Evolutionary conservation across 345 rosid genomes (phyloP).

Genomic region (Hibiscus tridactylites): DNA sequence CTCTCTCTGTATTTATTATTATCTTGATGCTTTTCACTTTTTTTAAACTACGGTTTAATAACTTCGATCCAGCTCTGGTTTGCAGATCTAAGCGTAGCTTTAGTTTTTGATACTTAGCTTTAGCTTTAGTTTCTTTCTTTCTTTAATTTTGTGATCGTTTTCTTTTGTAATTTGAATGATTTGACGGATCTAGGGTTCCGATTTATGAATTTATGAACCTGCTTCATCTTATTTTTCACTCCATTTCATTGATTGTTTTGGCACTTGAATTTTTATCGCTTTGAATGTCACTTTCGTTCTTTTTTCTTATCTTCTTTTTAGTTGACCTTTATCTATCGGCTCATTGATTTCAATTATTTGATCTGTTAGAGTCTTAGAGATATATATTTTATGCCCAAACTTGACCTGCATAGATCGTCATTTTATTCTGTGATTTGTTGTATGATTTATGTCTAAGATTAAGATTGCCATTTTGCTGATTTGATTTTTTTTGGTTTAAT

Average conservation of each 20-base stretch:
- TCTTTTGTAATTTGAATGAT: neutral
- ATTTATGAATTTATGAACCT: neutral
- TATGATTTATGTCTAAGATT: neutral
- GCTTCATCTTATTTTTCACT: neutral
- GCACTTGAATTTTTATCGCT: neutral
- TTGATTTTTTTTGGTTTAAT: neutral
- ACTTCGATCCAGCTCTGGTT: neutral
- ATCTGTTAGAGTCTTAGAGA: neutral
- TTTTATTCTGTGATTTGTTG: neutral
- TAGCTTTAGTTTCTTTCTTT: neutral
- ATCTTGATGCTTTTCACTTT: neutral
- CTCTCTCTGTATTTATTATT: neutral
- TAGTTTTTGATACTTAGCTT: neutral
- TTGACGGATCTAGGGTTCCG: slow-evolving; percentile 5
- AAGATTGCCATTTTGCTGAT: neutral
- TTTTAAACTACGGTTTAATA: neutral
- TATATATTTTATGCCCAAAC: neutral
- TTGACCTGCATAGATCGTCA: neutral
- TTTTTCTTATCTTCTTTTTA: neutral
- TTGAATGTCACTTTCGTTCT: neutral
- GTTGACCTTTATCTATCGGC: neutral
- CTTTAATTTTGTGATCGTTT: neutral
- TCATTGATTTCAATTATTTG: neutral
- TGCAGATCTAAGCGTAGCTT: neutral
- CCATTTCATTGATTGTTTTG: neutral